Evolutionary conservation across 345 rosid species (phyloP), one percentile per base, ranked within the genome.

Genomic region (Populus euphratica): DNA sequence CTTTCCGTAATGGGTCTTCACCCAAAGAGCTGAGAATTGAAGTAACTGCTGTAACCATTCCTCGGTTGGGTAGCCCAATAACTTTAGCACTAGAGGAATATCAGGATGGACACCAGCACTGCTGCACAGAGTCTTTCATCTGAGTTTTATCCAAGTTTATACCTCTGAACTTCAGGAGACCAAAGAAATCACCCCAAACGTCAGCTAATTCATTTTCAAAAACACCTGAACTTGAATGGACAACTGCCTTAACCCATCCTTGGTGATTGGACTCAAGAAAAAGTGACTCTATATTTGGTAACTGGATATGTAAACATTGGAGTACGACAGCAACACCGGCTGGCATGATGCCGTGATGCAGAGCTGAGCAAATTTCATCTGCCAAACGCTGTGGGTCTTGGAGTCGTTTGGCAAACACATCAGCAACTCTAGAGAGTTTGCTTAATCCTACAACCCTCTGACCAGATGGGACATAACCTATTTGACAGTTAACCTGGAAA

Each of bases 281-380:
- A 41, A 85, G 79, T 1, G 89, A 78, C 70, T 89, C 91, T 74
- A 86, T 29, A 75, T 68, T 74, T 2, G 97, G 98, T 73, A 91
- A 90, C 73, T 88, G 91, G 73, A 96, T 83, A 84, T 96, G 99
- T 25, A 78, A 87, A 85, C 95, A 94, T 10, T 92, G 91, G 68
- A 96, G 98, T 66, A 92, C 63, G 29, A 96, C 93, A 23, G 95
- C 98, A 66, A 92, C 97, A 68, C 99, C 98, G 20, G 95, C 82
- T 0, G 98, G 97, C 81, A 87, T 88, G 77, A 92, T 88, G 80
- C 89, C 94, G 67, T 85, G 86, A 59, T 94, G 91, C 83, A 96
- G 83, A 76, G 97, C 95, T 0, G 88, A 88, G 72, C 95, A 92
- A 9, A 96, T 73, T 74, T 96, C 95, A 71, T 88, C 85, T 44